Evolutionary conservation across 352 stramenopile species (phyloP).

Genomic region (Globisporangium yorkense): DNA sequence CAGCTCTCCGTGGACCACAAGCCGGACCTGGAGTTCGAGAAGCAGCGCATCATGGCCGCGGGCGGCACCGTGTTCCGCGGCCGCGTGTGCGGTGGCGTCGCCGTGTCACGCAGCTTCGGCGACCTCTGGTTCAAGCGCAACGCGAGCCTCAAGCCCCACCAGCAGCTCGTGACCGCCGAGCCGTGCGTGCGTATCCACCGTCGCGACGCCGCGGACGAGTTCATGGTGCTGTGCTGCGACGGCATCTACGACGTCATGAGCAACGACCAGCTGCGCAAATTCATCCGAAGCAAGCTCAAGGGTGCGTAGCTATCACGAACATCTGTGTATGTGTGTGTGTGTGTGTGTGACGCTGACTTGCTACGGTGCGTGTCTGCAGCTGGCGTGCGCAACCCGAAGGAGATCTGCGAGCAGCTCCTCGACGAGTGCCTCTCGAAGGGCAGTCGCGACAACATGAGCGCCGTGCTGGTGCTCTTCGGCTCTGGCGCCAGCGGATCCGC

Average conservation of each 20-base stretch:
- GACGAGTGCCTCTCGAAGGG: conserved; percentile 80
- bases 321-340: neutral
- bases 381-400: conserved; percentile 40
- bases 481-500: conserved; percentile 19
- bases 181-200: conserved; percentile 73
- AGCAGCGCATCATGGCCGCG: conserved; percentile 78
- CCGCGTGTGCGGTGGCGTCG: conserved; percentile 78
- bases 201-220: conserved; percentile 83
- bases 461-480: conserved; percentile 74
- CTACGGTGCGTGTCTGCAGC: neutral
- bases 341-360: neutral
- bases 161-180: conserved; percentile 84
- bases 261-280: conserved; percentile 91
- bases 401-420: conserved; percentile 70
- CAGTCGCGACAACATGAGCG: conserved; percentile 87
- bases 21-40: conserved; percentile 80
- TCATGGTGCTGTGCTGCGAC: conserved; percentile 91
- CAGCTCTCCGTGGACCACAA: conserved; percentile 87
- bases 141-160: conserved; percentile 60
- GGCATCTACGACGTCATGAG: conserved; percentile 95
- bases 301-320: conserved; percentile 8
- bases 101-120: conserved; percentile 81
- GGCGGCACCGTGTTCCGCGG: conserved; percentile 81
- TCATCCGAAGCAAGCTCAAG: conserved; percentile 78
- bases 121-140: conserved; percentile 90